Evolutionary conservation across 1,139 yeast genomes (phyloP).

Genomic region (Yamadazyma trypodendri): DNA sequence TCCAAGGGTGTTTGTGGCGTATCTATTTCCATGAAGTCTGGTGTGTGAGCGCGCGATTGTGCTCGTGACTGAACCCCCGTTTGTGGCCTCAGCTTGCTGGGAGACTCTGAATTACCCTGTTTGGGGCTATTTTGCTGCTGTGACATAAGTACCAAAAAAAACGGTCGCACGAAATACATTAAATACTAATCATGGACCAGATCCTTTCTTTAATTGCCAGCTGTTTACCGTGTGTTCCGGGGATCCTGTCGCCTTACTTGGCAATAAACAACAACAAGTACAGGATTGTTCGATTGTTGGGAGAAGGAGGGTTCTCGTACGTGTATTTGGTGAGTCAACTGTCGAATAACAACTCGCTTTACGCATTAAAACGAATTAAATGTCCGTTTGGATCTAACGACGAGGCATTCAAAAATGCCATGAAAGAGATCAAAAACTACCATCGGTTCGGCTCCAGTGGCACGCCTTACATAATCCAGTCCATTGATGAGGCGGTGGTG

Average conservation of each 20-base stretch:
- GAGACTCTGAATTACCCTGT: not conserved
- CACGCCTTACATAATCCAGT: conserved; percentile 62
- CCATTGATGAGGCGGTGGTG: conserved; percentile 67
- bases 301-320: conserved; percentile 89
- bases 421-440: conserved; percentile 75
- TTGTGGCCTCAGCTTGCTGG: not conserved
- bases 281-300: conserved; percentile 65
- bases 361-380: conserved; percentile 80
- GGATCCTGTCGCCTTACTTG: conserved; percentile 44
- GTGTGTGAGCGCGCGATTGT: conserved; percentile 1
- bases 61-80: not conserved
- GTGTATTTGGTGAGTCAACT: conserved; percentile 70
- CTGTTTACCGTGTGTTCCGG: conserved; percentile 46
- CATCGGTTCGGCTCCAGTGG: conserved; percentile 58
- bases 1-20: conserved; percentile 19
- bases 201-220: conserved; percentile 22
- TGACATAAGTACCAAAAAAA: not conserved
- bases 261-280: conserved; percentile 51
- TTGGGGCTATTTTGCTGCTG: not conserved
- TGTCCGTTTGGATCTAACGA: conserved; percentile 87
- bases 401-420: conserved; percentile 55
- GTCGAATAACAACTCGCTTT: conserved; percentile 48
- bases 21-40: conserved; percentile 2
- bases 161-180: not conserved
- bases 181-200: conserved; percentile 9